A percentile compares a stretch with the other conserved stretches of the same genome.
These are phyloP conservation scores for Ambrosiella beaveri DNA, from an alignment of 2,329 filamentous ascomycete species.

Conservation along the genomic window DNA sequence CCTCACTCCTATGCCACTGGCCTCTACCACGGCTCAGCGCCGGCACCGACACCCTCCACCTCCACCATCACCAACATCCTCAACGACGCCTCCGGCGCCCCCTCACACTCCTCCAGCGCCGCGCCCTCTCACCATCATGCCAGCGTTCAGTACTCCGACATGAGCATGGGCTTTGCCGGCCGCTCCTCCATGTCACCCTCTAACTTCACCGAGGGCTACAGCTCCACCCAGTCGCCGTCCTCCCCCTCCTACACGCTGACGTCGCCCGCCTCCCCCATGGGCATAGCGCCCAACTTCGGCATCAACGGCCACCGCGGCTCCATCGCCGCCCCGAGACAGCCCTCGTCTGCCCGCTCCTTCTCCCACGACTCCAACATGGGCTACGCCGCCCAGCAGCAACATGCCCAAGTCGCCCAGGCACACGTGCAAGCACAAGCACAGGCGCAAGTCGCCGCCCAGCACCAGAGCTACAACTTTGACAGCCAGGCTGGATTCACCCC, in stretches of 20 bases:
- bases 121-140: not conserved
- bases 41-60: constrained; percentile 1
- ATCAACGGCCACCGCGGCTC: constrained; percentile 1
- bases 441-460: not conserved
- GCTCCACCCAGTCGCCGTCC: constrained; percentile 6
- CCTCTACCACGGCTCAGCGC: constrained; percentile 5
- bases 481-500: constrained; percentile 5
- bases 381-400: constrained; percentile 1
- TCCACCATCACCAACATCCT: constrained; percentile 10
- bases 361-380: constrained; percentile 9
- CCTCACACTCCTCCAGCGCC: not conserved
- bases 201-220: constrained; percentile 8
- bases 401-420: not conserved
- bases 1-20: not conserved
- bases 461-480: constrained; percentile 1
- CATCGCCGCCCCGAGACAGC: constrained; percentile 7
- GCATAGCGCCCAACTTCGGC: constrained; percentile 7
- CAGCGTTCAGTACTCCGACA: not conserved
- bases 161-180: constrained; percentile 4
- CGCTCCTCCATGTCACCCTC: constrained; percentile 10
- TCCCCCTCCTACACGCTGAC: constrained; percentile 10
- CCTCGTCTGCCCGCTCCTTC: constrained; percentile 6
- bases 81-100: constrained; percentile 5
- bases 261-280: constrained; percentile 7
- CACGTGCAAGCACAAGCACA: not conserved